Base-by-base conservation (phyloP, 2,329 filamentous ascomycete genomes). In the Raffaelea ambrosiae region DNA sequence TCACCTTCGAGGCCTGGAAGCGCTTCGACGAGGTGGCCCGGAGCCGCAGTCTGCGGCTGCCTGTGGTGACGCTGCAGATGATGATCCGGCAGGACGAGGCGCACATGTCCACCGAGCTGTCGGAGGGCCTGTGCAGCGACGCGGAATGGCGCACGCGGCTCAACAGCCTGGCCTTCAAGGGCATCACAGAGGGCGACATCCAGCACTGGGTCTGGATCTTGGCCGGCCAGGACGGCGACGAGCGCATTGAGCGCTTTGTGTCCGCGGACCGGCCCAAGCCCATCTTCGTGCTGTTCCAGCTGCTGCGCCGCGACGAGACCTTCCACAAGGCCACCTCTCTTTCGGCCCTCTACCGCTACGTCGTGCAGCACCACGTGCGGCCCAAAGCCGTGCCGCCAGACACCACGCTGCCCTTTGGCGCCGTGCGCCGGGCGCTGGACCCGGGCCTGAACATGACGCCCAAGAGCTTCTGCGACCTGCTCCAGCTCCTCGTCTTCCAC, bases 181-280 rank as follows among this genome's bases (percentile, higher is more conserved):
- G 66, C 5, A 59, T 65, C 50, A 54, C 55, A 2, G 57, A 57
- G 47, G 55, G 56, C 2, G 61, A 69, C 36, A 43, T 71, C 26
- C 59, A 62, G 13, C 63, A 65, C 36, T 71, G 69, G 68, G 48
- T 64, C 38, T 70, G 66, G 66, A 67, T 72, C 21, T 43, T 72
- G 18, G 60, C 57, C 0, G 64, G 58, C 0, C 49, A 59, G 7
- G 54, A 62, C 42, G 60, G 61, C 8, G 68, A 70, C 47, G 54
- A 44, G 38, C 63, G 63, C 14, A 56, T 66, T 7, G 53, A 62
- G 40, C 62, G 68, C 11, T 61, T 71, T 20, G 44, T 66, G 36
- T 61, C 59, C 1, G 33, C 13, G 21, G 59, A 54, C 18, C 53
- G 50, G 9, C 60, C 58, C 8, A 68, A 66, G 47, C 69, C 69